phyloP scores from a whole-genome alignment of 768 basidiomycete genomes.

The Amylocystis lapponica region DNA sequence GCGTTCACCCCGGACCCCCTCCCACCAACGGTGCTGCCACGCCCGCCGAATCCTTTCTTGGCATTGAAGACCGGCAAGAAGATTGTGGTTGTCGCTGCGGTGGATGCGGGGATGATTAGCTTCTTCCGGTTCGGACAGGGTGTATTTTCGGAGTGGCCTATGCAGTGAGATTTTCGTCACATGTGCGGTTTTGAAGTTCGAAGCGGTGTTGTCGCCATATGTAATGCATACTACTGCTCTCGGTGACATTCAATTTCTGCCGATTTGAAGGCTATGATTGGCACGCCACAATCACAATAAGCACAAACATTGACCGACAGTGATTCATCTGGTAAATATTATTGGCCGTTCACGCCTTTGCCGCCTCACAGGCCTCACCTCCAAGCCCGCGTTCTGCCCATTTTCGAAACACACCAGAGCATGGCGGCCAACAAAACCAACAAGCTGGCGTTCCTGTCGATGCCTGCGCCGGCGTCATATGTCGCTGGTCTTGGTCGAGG shows the following conservation, averaged over 20 bases:
- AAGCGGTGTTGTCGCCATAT: too few species aligned
- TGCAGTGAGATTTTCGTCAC: too few species aligned
- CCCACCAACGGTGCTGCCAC: conserved; percentile 17
- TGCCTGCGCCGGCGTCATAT: conserved; percentile 94
- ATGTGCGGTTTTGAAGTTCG: too few species aligned
- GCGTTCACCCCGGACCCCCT: conserved; percentile 8
- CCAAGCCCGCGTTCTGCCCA: neutral
- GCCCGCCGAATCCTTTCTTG: conserved; percentile 64
- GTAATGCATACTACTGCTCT: too few species aligned
- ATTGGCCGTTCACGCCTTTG: too few species aligned
- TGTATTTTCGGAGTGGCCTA: conserved; percentile 79
- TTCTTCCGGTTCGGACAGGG: conserved; percentile 88
- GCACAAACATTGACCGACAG: too few species aligned
- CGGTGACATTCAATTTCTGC: too few species aligned
- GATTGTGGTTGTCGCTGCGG: conserved; percentile 77
- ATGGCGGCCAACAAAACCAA: conserved; percentile 57
- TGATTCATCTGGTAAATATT: too few species aligned
- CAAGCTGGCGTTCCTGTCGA: conserved; percentile 82
- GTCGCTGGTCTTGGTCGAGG: conserved; percentile 98
- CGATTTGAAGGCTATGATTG: too few species aligned
- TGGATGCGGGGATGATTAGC: conserved; percentile 81
- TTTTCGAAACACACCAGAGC: conserved; percentile 1
- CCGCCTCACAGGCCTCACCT: too few species aligned
- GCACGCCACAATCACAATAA: too few species aligned
- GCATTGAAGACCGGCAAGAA: conserved; percentile 82